Base-by-base conservation (phyloP, 495 filamentous ascomycete genomes). In the Neurospora sp. region DNA sequence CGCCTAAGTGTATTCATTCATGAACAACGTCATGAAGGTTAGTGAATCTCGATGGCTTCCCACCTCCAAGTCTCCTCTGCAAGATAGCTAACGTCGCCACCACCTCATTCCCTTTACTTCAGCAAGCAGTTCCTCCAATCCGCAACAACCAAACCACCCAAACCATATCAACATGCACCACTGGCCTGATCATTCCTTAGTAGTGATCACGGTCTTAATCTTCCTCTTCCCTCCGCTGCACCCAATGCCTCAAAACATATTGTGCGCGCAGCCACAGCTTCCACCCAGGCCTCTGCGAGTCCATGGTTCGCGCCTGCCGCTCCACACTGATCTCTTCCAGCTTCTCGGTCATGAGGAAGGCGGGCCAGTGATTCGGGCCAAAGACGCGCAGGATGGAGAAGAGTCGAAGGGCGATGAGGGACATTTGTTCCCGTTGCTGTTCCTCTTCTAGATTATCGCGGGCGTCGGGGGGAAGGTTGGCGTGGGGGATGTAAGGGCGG, bases 341-440 rank as follows among this genome's bases (percentile, higher is more conserved):
- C 70, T 72, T 73, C 42, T 75, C 73, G 3, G 31, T 22, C 2
- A 69, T 9, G 6, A 76, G 68, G 20, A 61, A 71, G 1, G 5
- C 0, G 7, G 77, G 77, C 77, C 76, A 76, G 46, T 76, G 69
- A 1, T 27, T 2, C 11, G 70, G 8, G 31, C 7, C 20, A 44
- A 79, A 79, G 48, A 72, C 69, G 4, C 37, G 22, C 14, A 76
- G 40, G 9, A 37, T 27, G 18, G 1, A 8, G 31, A 74, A 75
- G 2, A 78, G 53, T 3, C 46, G 37, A 4, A 78, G 18, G 5
- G 71, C 5, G 11, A 69, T 20, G 1, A 73, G 35, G 10, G 70
- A 71, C 12, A 78, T 70, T 22, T 71, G 53, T 65, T 65, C 53
- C 5, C 53, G 44, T 14, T 71, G 18, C 2, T 18, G 22, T 3